Percentiles rank a stretch among this genome's conserved stretches.
Conservation (phyloP, 495 filamentous ascomycete genomes). For the Penicillium longicatenatum region DNA sequence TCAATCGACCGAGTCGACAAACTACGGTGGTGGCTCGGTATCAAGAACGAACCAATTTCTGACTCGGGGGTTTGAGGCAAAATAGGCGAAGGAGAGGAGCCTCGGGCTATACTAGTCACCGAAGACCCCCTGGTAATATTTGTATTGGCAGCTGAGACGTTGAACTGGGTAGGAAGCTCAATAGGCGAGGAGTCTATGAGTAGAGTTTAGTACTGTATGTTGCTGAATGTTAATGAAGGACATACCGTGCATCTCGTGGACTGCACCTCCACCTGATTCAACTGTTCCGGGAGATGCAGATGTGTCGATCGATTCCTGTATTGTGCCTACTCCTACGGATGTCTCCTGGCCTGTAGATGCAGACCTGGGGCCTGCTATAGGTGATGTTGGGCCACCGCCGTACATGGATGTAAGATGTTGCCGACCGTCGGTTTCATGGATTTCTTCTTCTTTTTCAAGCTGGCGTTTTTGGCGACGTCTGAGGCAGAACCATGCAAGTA, state of each 20-base stretch:
- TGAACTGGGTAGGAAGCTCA: constrained; percentile 21
- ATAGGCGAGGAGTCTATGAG: constrained; percentile 21
- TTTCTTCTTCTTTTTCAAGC: neutral
- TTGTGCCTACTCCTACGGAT: neutral
- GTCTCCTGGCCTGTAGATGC: constrained; percentile 17
- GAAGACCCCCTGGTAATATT: neutral
- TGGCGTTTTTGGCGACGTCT: constrained; percentile 38
- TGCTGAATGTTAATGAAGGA: neutral
- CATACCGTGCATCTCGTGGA: constrained; percentile 29
- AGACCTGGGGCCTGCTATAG: constrained; percentile 12
- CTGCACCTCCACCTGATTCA: constrained; percentile 22
- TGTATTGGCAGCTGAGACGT: constrained; percentile 5
- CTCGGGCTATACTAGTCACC: neutral
- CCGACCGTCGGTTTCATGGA: constrained; percentile 9
- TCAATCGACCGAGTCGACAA: constrained; percentile 22
- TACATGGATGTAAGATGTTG: constrained; percentile 17
- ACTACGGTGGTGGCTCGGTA: constrained; percentile 9
- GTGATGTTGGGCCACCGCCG: constrained; percentile 15
- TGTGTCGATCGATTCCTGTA: constrained; percentile 26
- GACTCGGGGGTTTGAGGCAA: constrained; percentile 11
- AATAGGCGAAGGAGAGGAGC: constrained; percentile 9
- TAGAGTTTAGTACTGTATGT: neutral
- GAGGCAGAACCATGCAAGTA: constrained; percentile 60
- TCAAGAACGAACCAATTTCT: constrained; percentile 2
- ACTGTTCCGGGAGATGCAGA: constrained; percentile 20